Percentiles rank a stretch among this genome's conserved stretches.
Conservation (phyloP, 306 rosid species). For the Trichosanthes cucumerina region DNA sequence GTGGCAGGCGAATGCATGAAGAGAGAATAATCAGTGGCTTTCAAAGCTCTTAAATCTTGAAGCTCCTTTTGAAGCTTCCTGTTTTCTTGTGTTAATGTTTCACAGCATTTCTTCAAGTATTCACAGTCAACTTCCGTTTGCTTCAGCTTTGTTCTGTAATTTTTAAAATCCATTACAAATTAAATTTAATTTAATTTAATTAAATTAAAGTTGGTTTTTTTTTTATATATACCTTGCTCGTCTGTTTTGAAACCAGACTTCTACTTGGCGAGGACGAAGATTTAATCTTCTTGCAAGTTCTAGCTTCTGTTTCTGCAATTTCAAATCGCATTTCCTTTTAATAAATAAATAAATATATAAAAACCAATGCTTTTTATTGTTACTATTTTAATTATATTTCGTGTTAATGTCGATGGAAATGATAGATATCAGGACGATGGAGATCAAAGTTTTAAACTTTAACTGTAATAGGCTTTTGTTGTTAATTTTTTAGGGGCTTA, state of each 20-base stretch:
- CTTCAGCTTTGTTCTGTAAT: constrained; percentile 3
- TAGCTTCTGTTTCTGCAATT: constrained; percentile 15
- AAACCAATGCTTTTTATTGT: too few relatives aligned
- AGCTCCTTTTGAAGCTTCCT: constrained; percentile 1
- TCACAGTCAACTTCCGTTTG: background rate
- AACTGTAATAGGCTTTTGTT: too few relatives aligned
- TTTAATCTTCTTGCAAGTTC: constrained; percentile 19
- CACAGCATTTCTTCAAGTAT: background rate
- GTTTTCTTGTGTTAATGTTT: background rate
- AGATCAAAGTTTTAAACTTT: too few relatives aligned
- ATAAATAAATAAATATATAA: too few relatives aligned
- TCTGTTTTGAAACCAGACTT: constrained; percentile 30
- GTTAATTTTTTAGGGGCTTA: too few relatives aligned
- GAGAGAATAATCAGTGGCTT: background rate
- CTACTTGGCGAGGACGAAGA: constrained; percentile 22
- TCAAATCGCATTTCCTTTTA: background rate
- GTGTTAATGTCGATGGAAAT: too few relatives aligned
- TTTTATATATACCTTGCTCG: constrained; percentile 21
- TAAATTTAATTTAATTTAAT: too few relatives aligned
- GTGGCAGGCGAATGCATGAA: background rate
- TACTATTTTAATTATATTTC: too few relatives aligned
- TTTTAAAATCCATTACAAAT: too few relatives aligned
- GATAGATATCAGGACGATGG: too few relatives aligned
- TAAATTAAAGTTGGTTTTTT: too few relatives aligned
- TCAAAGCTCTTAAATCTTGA: background rate